A percentile compares a stretch with the other conserved stretches of the same genome.
These are phyloP conservation scores for Tylopilus cervinicoccineus DNA, from an alignment of 768 basidiomycete species.

Conservation along the genomic window DNA sequence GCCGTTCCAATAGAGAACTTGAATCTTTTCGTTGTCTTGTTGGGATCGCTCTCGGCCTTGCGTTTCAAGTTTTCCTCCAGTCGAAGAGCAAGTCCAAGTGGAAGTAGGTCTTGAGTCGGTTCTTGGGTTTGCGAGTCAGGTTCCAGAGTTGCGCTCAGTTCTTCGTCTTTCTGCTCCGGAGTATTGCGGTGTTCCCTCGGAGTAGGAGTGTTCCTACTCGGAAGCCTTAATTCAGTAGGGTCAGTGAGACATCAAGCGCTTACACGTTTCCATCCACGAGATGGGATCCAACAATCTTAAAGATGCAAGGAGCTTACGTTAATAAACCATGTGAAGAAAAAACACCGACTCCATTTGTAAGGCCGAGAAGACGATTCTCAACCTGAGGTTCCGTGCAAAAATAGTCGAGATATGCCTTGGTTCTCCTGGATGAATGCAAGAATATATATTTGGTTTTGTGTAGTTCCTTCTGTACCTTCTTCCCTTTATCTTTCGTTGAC, in stretches of 20 bases:
- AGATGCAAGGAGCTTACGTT: constrained; percentile 1
- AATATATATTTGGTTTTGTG: constrained; percentile 60
- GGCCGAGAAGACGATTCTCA: constrained; percentile 59
- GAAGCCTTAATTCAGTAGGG: background rate
- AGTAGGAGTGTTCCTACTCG: constrained; percentile 3
- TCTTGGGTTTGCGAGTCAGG: constrained; percentile 39
- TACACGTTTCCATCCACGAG: constrained; percentile 15
- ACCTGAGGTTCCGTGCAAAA: constrained; percentile 59
- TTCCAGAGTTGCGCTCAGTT: constrained; percentile 5
- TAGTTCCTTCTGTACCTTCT: constrained; percentile 44
- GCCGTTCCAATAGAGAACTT: constrained; percentile 69
- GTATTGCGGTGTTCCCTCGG: background rate
- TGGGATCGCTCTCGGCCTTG: constrained; percentile 21
- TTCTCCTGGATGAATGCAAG: constrained; percentile 42
- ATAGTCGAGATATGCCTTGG: constrained; percentile 56
- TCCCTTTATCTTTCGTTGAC: constrained; percentile 40
- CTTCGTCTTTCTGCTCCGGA: background rate
- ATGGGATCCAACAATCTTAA: constrained; percentile 8
- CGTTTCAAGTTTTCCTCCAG: constrained; percentile 32
- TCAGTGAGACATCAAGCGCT: background rate
- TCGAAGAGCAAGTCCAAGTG: constrained; percentile 12
- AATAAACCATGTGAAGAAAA: background rate
- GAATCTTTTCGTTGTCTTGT: constrained; percentile 46
- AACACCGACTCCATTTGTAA: constrained; percentile 51
- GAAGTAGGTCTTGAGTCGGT: constrained; percentile 31